Percentiles rank a stretch among this genome's conserved stretches.
Conservation (phyloP, 108 stramenopile genomes). For the Pseudonitzschia delicatissima region DNA sequence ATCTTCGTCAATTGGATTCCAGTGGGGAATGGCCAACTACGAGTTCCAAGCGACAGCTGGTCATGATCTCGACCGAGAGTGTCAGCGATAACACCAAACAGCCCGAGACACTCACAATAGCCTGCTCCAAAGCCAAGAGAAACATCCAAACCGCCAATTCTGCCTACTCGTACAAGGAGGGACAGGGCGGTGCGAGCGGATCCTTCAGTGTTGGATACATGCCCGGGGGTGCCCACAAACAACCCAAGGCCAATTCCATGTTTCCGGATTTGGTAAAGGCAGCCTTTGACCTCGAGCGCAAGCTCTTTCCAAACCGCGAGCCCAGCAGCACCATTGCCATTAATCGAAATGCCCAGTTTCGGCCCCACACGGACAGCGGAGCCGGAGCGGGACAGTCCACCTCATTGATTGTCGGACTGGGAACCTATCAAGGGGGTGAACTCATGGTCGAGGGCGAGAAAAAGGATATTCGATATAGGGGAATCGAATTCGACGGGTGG, state of each 20-base stretch:
- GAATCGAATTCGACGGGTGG: constrained; percentile 93
- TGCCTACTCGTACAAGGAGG: constrained; percentile 64
- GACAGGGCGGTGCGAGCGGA: constrained; percentile 72
- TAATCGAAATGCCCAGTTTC: constrained; percentile 94
- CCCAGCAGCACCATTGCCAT: constrained; percentile 95
- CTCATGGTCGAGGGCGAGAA: constrained; percentile 86
- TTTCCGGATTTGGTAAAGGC: constrained; percentile 91
- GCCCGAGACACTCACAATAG: constrained; percentile 40
- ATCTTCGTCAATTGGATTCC: constrained; percentile 55
- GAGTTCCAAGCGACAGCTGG: constrained; percentile 70
- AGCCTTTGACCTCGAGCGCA: constrained; percentile 80
- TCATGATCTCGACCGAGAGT: constrained; percentile 56
- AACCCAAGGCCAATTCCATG: constrained; percentile 77
- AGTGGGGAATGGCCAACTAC: constrained; percentile 75
- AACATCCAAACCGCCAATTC: constrained; percentile 41
- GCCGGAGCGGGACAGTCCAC: constrained; percentile 91
- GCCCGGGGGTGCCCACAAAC: constrained; percentile 66
- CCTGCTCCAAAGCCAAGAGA: constrained; percentile 42
- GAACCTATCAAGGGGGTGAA: constrained; percentile 88
- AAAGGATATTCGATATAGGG: constrained; percentile 87
- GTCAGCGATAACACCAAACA: neutral
- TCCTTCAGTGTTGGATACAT: constrained; percentile 78
- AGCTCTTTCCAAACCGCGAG: constrained; percentile 67
- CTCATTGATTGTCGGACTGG: constrained; percentile 89
- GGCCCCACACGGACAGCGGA: constrained; percentile 90